Base-by-base conservation (phyloP, 371 early-diverging fungal species). In the Mortierella sp. region DNA sequence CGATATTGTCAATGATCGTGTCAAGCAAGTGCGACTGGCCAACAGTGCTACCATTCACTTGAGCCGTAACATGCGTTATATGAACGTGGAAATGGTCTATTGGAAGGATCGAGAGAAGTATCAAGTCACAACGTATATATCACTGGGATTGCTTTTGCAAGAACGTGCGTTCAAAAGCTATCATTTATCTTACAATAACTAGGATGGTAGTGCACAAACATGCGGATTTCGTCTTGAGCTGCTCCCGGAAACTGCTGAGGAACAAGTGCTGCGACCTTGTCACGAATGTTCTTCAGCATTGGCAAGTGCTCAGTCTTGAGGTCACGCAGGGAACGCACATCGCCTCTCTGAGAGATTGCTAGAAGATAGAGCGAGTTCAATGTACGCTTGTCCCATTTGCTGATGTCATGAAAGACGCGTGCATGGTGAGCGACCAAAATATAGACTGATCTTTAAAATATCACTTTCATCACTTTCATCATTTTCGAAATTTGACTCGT, bases 121-220 rank as follows among this genome's bases (percentile, higher is more conserved):
- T 7, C 28, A n/a, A n/a, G n/a, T n/a, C n/a, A n/a, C n/a, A n/a
- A n/a, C n/a, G n/a, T n/a, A n/a, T 51, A 19, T 32, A n/a, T 34
- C 17, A 26, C 5, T 45, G 42, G 26, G 56, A 40, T 29, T 3
- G 56, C 13, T 55, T 28, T 55, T 17, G 34, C 31, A 58, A n/a
- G n/a, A n/a, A n/a, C n/a, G n/a, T n/a, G n/a, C n/a, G n/a, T n/a
- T n/a, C n/a, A n/a, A n/a, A 28, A 13, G 17, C 23, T 17, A 59
- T n/a, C 37, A 43, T 13, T 13, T 7, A 1, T 68, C 74, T 86
- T 85, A 87, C 89, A 96, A 75, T 96, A 96, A 6, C 92, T 91
- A 1, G 96, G 96, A 64, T 91, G 94, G 77, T 96, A 96, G 80
- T 96, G 96, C 10, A 96, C 77, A 79, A 91, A 96, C 29, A 95